Percentiles rank a stretch among this genome's conserved stretches.
Conservation (phyloP, 2,329 filamentous ascomycete species). For the Sporothrix sp. region DNA sequence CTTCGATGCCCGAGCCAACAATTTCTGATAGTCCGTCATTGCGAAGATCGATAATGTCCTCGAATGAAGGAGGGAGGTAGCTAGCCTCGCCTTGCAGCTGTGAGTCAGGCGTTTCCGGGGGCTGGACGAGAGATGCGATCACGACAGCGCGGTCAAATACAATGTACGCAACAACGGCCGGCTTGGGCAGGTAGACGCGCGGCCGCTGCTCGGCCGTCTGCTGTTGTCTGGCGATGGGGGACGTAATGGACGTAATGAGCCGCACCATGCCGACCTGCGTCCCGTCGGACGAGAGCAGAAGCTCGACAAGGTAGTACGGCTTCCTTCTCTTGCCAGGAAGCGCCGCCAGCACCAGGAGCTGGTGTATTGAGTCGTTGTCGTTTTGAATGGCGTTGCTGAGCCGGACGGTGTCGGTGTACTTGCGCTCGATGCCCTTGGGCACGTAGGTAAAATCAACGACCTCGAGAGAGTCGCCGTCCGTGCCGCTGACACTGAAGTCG, state of each 20-base stretch:
- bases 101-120: conserved; percentile 61
- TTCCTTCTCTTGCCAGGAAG: conserved; percentile 42
- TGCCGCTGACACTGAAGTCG: conserved; percentile 37
- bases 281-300: conserved; percentile 45
- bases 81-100: conserved; percentile 59
- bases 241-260: conserved; percentile 55
- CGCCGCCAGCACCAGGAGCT: conserved; percentile 53
- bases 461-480: conserved; percentile 53
- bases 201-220: conserved; percentile 38
- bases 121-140: conserved; percentile 60
- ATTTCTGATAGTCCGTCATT: conserved; percentile 54
- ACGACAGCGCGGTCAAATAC: conserved; percentile 71
- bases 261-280: conserved; percentile 56
- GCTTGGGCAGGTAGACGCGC: conserved; percentile 66
- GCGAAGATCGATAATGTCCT: conserved; percentile 78
- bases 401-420: conserved; percentile 40
- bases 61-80: conserved; percentile 59
- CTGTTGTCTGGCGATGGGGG: conserved; percentile 27
- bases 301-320: conserved; percentile 67
- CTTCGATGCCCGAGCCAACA: conserved; percentile 54
- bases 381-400: conserved; percentile 40
- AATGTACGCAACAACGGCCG: conserved; percentile 70
- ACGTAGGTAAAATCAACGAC: conserved; percentile 72
- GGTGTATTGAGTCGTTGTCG: conserved; percentile 43
- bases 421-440: conserved; percentile 40